Percentiles rank a stretch among this genome's conserved stretches.
phyloP scores from a whole-genome alignment of 768 basidiomycete species.

The Boletus speciosus region DNA sequence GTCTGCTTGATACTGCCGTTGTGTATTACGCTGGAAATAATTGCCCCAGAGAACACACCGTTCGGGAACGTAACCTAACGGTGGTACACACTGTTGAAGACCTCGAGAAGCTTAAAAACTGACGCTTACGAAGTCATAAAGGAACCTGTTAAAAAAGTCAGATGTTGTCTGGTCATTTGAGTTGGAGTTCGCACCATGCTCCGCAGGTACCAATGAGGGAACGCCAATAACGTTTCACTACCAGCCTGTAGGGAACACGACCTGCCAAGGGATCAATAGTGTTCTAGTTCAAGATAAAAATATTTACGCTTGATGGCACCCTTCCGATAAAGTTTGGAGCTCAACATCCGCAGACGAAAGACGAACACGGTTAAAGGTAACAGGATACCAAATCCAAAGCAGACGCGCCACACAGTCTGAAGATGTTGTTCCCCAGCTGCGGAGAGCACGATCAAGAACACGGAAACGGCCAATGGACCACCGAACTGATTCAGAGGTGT shows the following conservation, averaged over 20 bases:
- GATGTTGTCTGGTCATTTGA: neutral
- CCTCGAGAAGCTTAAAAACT: neutral
- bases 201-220: conserved; percentile 68
- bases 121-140: conserved; percentile 59
- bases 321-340: conserved; percentile 57
- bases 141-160: conserved; percentile 43
- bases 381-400: conserved; percentile 60
- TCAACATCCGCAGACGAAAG: conserved; percentile 73
- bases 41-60: conserved; percentile 64
- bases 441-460: conserved; percentile 67
- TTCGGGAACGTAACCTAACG: conserved; percentile 66
- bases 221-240: conserved; percentile 63
- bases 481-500: conserved; percentile 44
- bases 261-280: conserved; percentile 31
- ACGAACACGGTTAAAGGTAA: conserved; percentile 66
- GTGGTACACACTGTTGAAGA: neutral
- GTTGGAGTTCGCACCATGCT: conserved; percentile 47
- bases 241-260: conserved; percentile 58
- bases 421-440: conserved; percentile 62
- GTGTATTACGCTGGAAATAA: conserved; percentile 64
- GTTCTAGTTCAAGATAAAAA: neutral
- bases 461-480: conserved; percentile 60
- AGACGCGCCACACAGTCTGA: conserved; percentile 63
- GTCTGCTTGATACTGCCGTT: conserved; percentile 52
- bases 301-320: conserved; percentile 60